A percentile compares a stretch with the other conserved stretches of the same genome.
Conservation (phyloP, 192 early-diverging fungal genomes). For the Linnemannia hyalina region DNA sequence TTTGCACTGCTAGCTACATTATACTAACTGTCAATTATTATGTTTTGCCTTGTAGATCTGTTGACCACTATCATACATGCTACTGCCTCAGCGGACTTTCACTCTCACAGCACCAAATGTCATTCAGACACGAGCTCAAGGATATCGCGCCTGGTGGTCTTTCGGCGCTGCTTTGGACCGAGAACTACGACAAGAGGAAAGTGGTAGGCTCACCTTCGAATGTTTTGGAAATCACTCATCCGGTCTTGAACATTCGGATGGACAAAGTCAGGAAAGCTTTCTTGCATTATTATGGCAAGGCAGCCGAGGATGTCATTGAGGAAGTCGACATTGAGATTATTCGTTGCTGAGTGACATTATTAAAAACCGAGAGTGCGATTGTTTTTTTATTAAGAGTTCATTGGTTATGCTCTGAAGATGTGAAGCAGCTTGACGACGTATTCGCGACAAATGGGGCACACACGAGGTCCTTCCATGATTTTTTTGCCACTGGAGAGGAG, state of each 20-base stretch:
- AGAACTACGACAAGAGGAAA: constrained; percentile 25
- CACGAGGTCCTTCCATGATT: constrained; percentile 60
- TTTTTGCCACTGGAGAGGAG: constrained; percentile 44
- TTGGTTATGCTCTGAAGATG: constrained; percentile 71
- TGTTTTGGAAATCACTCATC: constrained; percentile 76
- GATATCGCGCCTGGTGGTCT: constrained; percentile 47
- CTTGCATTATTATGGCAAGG: constrained; percentile 62
- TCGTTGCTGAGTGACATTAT: neutral
- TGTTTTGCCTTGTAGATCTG: constrained; percentile 51
- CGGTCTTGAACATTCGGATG: constrained; percentile 77
- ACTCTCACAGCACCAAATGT: constrained; percentile 80
- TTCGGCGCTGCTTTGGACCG: constrained; percentile 59
- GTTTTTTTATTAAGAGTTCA: neutral
- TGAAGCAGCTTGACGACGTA: constrained; percentile 73
- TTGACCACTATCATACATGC: constrained; percentile 96
- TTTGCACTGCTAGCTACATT: no score
- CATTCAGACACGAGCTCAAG: constrained; percentile 42
- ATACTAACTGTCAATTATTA: constrained; percentile 4
- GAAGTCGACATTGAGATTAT: constrained; percentile 53
- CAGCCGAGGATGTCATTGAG: constrained; percentile 40
- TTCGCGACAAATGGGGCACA: constrained; percentile 86
- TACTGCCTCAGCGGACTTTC: constrained; percentile 93
- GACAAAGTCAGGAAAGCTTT: constrained; percentile 60
- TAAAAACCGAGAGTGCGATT: neutral
- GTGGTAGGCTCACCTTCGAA: constrained; percentile 67